Conservation (phyloP, 305 asterid genomes). For the Solanum hybrid region DNA sequence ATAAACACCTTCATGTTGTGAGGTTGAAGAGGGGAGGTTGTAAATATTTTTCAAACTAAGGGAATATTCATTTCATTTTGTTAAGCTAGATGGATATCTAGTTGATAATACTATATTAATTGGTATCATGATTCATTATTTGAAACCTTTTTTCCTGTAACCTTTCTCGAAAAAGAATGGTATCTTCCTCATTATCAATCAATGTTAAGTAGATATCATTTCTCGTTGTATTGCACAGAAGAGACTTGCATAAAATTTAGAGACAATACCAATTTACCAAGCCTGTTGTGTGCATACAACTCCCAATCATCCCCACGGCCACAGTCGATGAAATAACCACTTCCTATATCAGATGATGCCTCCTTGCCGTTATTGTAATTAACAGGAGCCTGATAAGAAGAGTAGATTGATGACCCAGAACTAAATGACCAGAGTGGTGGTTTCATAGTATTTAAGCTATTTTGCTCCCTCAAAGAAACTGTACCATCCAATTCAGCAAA, state of each 20-base stretch:
- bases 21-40: neutral
- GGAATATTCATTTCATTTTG: neutral
- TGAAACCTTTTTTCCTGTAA: neutral
- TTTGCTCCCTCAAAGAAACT: constrained; percentile 51
- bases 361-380: constrained; percentile 27
- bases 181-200: neutral
- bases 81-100: neutral
- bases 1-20: neutral
- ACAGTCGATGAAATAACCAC: constrained; percentile 64
- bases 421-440: constrained; percentile 77
- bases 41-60: neutral
- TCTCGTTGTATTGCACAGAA: neutral
- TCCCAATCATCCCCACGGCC: constrained; percentile 89
- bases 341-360: constrained; percentile 41
- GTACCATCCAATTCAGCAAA: constrained; percentile 83
- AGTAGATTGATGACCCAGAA: constrained; percentile 67
- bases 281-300: constrained; percentile 66
- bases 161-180: neutral
- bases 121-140: neutral
- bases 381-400: constrained; percentile 75
- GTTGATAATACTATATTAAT: neutral
- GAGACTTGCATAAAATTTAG: neutral
- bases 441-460: constrained; percentile 21
- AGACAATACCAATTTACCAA: constrained; percentile 59
- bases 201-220: neutral